Conservation (phyloP, 2,329 filamentous ascomycete species). For the Ceratocystis alfenasii region DNA sequence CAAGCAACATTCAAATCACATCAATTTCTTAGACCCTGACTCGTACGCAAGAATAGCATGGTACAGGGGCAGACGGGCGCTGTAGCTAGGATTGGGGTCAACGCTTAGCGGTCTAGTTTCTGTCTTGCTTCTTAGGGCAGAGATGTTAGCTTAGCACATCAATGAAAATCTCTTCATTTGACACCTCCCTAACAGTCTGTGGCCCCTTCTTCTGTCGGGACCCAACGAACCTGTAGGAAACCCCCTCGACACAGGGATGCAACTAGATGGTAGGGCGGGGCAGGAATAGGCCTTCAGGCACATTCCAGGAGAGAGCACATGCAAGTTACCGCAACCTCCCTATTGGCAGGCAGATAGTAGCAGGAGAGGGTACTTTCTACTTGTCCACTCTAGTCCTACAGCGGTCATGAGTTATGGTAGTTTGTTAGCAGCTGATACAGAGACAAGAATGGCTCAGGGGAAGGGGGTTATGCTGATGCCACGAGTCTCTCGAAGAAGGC, state of each 20-base stretch:
- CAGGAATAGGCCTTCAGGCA: neutral
- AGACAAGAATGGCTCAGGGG: constrained; percentile 5
- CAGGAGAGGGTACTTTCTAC: neutral
- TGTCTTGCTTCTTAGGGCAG: too few species aligned
- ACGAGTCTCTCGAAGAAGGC: neutral
- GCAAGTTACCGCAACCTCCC: neutral
- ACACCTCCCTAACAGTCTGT: neutral
- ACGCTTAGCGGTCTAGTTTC: too few species aligned
- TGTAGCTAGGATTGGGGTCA: too few species aligned
- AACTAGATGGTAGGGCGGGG: neutral
- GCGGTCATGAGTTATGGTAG: neutral
- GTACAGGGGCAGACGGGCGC: too few species aligned
- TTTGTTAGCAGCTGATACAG: constrained; percentile 8
- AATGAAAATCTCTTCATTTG: neutral
- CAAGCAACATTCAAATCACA: too few species aligned
- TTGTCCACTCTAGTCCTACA: neutral
- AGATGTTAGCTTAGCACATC: neutral
- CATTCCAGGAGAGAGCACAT: neutral
- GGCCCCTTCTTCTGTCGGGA: neutral
- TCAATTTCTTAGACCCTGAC: too few species aligned
- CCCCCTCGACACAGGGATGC: neutral
- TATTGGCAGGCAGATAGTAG: neutral
- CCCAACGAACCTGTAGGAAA: neutral
- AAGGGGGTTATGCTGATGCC: neutral
- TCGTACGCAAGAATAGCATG: too few species aligned